These are phyloP conservation scores for Akanthomyces uredinophilus DNA, from an alignment of 2,329 filamentous ascomycete genomes.

Conservation along the genomic window DNA sequence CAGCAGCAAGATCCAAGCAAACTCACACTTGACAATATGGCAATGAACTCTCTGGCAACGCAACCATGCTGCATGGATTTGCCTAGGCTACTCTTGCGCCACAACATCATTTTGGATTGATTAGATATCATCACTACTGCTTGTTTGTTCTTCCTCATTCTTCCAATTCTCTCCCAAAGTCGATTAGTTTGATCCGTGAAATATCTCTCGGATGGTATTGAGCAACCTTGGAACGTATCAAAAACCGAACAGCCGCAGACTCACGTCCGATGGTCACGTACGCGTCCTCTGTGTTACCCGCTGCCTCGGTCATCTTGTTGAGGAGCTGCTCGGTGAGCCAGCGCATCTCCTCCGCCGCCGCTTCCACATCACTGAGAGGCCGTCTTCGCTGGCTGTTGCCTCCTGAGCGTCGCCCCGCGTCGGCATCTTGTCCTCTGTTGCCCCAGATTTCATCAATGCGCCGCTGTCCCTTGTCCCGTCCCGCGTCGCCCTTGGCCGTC, in stretches of 20 bases:
- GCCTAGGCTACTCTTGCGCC: too few species aligned
- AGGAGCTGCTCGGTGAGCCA: conserved; percentile 56
- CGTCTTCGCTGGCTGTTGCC: conserved; percentile 10
- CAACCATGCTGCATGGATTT: too few species aligned
- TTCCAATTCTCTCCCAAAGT: conserved; percentile 60
- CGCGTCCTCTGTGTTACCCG: conserved; percentile 49
- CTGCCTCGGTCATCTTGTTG: conserved; percentile 51
- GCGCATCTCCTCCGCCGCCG: conserved; percentile 53
- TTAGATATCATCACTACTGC: background rate
- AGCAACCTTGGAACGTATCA: conserved; percentile 61
- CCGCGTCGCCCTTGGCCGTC: conserved; percentile 26
- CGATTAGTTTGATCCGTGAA: conserved; percentile 51
- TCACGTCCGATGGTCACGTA: conserved; percentile 57
- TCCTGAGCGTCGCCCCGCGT: conserved; percentile 14
- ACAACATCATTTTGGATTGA: too few species aligned
- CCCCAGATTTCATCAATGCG: conserved; percentile 63
- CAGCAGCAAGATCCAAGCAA: too few species aligned
- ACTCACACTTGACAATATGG: too few species aligned
- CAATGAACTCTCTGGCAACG: too few species aligned
- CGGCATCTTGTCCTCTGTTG: conserved; percentile 19
- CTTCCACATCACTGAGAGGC: conserved; percentile 43
- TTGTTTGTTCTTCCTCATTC: conserved; percentile 30
- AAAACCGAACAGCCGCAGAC: conserved; percentile 57
- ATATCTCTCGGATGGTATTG: conserved; percentile 62
- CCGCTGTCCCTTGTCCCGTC: conserved; percentile 49